These are phyloP conservation scores for Penicillium sp. DNA, from an alignment of 2,329 filamentous ascomycete genomes.

Conservation along the genomic window DNA sequence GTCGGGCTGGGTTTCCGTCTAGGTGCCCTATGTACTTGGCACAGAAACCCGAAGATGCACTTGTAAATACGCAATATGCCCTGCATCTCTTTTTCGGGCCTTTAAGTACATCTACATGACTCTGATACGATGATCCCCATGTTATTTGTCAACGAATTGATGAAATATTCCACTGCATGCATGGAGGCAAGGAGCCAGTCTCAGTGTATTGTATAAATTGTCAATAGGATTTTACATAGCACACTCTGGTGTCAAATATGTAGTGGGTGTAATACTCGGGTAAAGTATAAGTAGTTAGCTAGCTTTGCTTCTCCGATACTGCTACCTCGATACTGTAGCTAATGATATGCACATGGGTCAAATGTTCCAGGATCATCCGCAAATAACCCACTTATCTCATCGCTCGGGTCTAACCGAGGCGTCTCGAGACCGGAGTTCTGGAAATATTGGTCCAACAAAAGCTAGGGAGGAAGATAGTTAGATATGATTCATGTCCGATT, in stretches of 20 bases:
- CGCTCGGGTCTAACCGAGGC: not conserved
- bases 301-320: not conserved
- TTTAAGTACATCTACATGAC: not conserved
- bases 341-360: not conserved
- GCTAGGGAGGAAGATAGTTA: not conserved
- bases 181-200: not conserved
- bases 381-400: not conserved
- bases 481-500: not conserved
- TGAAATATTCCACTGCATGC: not conserved
- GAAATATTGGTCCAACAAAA: conserved; percentile 12
- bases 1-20: conserved; percentile 43
- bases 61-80: not conserved
- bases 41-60: not conserved
- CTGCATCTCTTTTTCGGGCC: not conserved
- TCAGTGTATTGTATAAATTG: not conserved
- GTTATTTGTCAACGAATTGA: not conserved
- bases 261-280: no score
- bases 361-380: not conserved
- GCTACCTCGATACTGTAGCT: no score
- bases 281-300: not conserved
- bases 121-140: not conserved
- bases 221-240: not conserved
- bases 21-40: conserved; percentile 35
- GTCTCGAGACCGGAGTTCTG: conserved; percentile 4
- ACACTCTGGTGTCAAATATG: not conserved